Base-by-base conservation (phyloP, 208 protist species). In the Jaenimonas drosophilae region DNA sequence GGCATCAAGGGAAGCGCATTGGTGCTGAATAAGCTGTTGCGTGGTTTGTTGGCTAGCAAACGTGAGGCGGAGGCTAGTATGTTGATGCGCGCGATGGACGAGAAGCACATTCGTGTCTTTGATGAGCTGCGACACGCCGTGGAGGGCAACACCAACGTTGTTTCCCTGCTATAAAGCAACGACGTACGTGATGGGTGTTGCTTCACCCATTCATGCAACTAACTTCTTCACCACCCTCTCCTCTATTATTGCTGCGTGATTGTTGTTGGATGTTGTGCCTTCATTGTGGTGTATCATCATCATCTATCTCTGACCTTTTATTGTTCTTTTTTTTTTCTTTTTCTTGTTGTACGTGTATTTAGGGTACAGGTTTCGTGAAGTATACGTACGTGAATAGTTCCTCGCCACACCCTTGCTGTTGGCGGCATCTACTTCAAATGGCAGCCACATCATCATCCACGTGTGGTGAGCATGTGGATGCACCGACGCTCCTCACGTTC, bases 1-100 rank as follows among this genome's bases (percentile, higher is more conserved):
- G 48, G 67, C 11, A 49, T 79, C 25, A 65, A 56, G 34, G 71
- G 70, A 1, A 82, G 75, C 48, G 47, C 52, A 4, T 37, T 64
- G 29, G 31, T 80, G 24, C 51, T 84, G 19, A 88, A 88, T 54
- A 79, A 67, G 19, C 29, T 88, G 14, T 42, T 88, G 58, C 38
- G 38, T 11, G 32, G 48, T 2, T 42, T 71, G 12, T 32, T 59
- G 20, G 25, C 33, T 6, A n/a, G 46, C 5, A 26, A 28, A 9
- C 54, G 55, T 3, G 7, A 38, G 33, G 23, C 21, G 9, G 64
- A 71, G 19, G 60, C 60, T 16, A 27, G 20, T 5, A 31, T 39
- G 19, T 58, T 79, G 24, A 27, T n/a, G 3, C 17, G 7, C n/a
- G 19, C 51, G 23, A 74, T 79, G 71, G 25, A 53, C 4, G 47